Evolutionary conservation across 495 filamentous ascomycete genomes (phyloP), one percentile per base, ranked within the genome.

Genomic region (Durotheca rogersii): DNA sequence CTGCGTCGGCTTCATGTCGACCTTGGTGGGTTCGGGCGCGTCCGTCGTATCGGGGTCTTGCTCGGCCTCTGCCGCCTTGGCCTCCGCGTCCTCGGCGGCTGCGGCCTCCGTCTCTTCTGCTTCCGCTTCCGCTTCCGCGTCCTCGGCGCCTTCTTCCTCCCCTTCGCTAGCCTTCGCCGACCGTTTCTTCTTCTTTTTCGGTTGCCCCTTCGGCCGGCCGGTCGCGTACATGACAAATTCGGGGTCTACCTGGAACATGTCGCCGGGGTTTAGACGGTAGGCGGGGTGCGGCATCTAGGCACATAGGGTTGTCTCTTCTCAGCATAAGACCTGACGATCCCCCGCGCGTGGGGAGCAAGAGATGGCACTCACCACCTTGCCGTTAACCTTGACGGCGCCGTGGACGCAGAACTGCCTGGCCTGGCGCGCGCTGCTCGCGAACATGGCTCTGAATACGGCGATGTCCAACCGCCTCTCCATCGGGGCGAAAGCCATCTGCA

Each of bases 191-290:
- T 34, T 47, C 15, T 50, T 37, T 12, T 35, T 15, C 3, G 25
- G 35, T 12, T 58, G 43, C 10, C n/a, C 64, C 64, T 92, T 95
- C 7, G 80, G 78, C 1, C 77, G 78, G 23, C 93, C 93, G 7
- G 90, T 96, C 16, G 89, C 93, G 56, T 72, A 87, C 70, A 98
- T 77, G 21, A 97, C 94, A 48, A 83, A 81, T 4, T 93, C 89
- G 32, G 85, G 79, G 6, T 96, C 87, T 62, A 98, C 94, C 62
- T 92, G 88, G 79, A 97, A 98, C 77, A 98, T 86, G 65, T 98
- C 93, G 38, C 93, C 93, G 7, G 93, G 93, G 69, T 98, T 98
- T 19, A 98, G 84, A 62, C 90, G 86, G 71, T 97, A 98, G 52
- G 89, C 85, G 1, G 93, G 91, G 64, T 95, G 84, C 36, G 75